Conservation (phyloP, 2,329 filamentous ascomycete genomes). For the Thielaviopsis populi region DNA sequence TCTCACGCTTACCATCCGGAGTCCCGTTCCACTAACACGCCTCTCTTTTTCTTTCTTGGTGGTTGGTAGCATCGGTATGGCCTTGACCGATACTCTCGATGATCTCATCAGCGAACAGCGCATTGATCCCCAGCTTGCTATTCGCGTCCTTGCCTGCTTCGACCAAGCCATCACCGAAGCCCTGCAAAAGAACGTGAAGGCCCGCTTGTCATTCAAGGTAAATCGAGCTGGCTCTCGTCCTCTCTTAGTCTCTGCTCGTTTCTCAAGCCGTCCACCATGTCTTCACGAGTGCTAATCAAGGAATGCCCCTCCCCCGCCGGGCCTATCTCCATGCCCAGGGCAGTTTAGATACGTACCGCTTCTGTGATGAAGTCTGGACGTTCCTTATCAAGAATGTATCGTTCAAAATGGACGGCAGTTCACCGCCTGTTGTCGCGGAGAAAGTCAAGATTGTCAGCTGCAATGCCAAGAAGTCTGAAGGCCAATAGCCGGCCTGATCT, state of each 20-base stretch:
- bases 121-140: constrained; percentile 94
- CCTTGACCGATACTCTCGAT: constrained; percentile 92
- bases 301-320: neutral
- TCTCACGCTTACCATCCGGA: neutral
- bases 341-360: constrained; percentile 93
- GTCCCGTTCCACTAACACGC: neutral
- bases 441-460: constrained; percentile 98
- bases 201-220: constrained; percentile 88
- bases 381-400: constrained; percentile 97
- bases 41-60: neutral
- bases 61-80: constrained; percentile 65
- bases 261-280: neutral
- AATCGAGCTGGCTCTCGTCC: neutral
- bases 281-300: neutral
- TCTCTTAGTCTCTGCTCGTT: neutral
- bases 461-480: constrained; percentile 60
- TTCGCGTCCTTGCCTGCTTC: constrained; percentile 95
- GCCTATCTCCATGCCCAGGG: constrained; percentile 40
- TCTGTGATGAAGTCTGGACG: constrained; percentile 99
- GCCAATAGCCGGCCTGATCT: constrained; percentile 19
- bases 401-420: constrained; percentile 87
- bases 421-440: constrained; percentile 60
- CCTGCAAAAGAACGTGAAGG: constrained; percentile 81
- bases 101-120: constrained; percentile 86
- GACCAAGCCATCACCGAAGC: constrained; percentile 87